Evolutionary conservation across 306 rosid species (phyloP), one percentile per base, ranked within the genome.

Genomic region (Phaseolus lunatus): DNA sequence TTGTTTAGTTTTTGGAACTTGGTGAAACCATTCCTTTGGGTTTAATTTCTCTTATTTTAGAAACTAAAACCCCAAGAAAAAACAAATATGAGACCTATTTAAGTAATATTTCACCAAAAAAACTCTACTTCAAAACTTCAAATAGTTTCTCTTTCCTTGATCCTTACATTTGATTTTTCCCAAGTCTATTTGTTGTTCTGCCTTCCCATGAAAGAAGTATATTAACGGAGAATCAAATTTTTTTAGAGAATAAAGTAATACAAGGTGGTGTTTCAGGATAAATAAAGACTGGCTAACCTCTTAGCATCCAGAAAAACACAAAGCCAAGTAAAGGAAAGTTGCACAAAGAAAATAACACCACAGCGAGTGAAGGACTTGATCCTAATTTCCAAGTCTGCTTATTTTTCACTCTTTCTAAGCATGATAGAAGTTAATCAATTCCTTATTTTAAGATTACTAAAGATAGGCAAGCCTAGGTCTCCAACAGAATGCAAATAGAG

Each of bases 51-150:
- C 12, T 49, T 62, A 48, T 37, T 70, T 22, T 70, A n/a, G 41
- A 69, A 78, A 57, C 52, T 45, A 33, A 69, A n/a, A 31, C 57
- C 15, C 41, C 22, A 68, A 69, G 10, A 45, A 45, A 69, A 48
- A 45, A 11, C 20, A 57, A 15, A 14, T 52, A 23, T 5, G 24
- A 24, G 44, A 49, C 24, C 73, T 35, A 23, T 18, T 47, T 29
- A 37, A 71, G 33, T 14, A 35, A 31, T 61, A 44, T 48, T 63
- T 22, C 18, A 71, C 37, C 16, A 2, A 29, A 49, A 70, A 15
- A 37, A 45, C 9, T 64, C 5, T 47, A 43, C 59, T 74, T 45
- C 33, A 61, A 44, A 45, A 59, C 33, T 56, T 48, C 37, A 31
- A 44, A 47, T 29, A 43, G 57, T 73, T 73, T 27, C 58, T 23